phyloP scores from a whole-genome alignment of 2,329 filamentous ascomycete species.

The Cucurbitaria berberidis region DNA sequence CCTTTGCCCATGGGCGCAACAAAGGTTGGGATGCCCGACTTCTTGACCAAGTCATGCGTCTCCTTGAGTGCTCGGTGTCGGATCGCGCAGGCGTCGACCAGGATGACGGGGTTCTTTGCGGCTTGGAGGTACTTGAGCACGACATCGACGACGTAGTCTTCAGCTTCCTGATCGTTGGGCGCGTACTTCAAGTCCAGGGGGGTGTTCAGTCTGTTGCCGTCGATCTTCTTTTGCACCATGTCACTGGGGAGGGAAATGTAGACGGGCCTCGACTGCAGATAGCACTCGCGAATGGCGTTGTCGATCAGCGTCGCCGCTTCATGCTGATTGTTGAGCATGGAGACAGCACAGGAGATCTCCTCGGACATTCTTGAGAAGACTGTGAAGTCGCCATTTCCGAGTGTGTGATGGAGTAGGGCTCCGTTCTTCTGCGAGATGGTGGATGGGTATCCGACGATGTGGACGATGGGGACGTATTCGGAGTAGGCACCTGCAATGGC shows the following conservation, averaged over 20 bases:
- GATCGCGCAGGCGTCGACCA: slow-evolving; percentile 84
- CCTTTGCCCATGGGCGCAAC: slow-evolving; percentile 92
- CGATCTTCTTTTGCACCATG: slow-evolving; percentile 76
- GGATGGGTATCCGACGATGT: slow-evolving; percentile 56
- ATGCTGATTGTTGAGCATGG: slow-evolving; percentile 71
- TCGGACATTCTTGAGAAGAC: slow-evolving; percentile 82
- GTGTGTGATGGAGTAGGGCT: slow-evolving; percentile 55
- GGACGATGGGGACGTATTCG: slow-evolving; percentile 55
- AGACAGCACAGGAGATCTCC: slow-evolving; percentile 72
- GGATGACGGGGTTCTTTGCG: slow-evolving; percentile 76
- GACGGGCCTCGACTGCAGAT: slow-evolving; percentile 74
- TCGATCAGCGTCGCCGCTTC: slow-evolving; percentile 80
- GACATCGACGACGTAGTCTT: slow-evolving; percentile 83
- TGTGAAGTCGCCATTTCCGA: slow-evolving; percentile 71
- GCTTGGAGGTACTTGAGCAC: slow-evolving; percentile 74
- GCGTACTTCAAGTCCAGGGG: slow-evolving; percentile 71
- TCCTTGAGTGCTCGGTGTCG: slow-evolving; percentile 76
- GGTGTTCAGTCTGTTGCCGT: slow-evolving; percentile 72
- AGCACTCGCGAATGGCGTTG: slow-evolving; percentile 76
- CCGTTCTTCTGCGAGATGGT: slow-evolving; percentile 50
- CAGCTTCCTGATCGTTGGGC: slow-evolving; percentile 70
- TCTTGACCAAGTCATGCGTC: slow-evolving; percentile 73
- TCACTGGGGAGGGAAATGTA: slow-evolving; percentile 86
- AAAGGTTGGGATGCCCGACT: slow-evolving; percentile 78
- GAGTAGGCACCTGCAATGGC: slow-evolving; percentile 56